These are phyloP conservation scores for Colletotrichum cuscutae DNA, from an alignment of 2,329 filamentous ascomycete genomes.

Conservation along the genomic window DNA sequence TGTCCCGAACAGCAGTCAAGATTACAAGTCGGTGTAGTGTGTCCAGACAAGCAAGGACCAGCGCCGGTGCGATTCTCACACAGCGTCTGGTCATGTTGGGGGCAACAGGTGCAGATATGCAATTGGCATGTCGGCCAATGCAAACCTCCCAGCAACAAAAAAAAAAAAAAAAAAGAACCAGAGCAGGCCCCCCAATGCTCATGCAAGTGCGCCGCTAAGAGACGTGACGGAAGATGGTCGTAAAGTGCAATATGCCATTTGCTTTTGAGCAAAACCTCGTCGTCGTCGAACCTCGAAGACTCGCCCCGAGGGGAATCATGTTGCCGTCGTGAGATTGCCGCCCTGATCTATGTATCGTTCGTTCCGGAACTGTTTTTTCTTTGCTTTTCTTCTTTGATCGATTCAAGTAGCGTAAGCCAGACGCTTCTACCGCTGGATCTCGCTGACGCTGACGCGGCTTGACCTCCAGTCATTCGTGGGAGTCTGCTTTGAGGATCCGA, in stretches of 20 bases:
- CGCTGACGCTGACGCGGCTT: constrained; percentile 42
- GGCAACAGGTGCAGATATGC: constrained; percentile 6
- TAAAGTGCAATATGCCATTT: constrained; percentile 31
- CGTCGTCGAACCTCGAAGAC: constrained; percentile 30
- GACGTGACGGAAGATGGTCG: constrained; percentile 22
- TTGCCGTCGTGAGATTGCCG: constrained; percentile 29
- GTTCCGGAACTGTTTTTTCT: neutral
- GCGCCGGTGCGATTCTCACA: neutral
- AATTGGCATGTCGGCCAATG: neutral
- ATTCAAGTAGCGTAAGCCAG: neutral
- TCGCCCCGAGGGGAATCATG: constrained; percentile 26
- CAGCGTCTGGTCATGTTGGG: neutral
- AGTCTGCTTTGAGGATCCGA: constrained; percentile 54
- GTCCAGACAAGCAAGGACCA: constrained; percentile 23
- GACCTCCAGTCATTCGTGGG: constrained; percentile 53
- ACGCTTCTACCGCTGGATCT: constrained; percentile 29
- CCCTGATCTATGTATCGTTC: constrained; percentile 15
- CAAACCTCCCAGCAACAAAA: neutral
- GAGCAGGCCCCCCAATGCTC: constrained; percentile 20
- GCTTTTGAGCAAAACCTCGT: constrained; percentile 21
- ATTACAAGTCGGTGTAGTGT: constrained; percentile 30
- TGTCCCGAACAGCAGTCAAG: constrained; percentile 22
- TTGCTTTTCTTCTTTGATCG: neutral
- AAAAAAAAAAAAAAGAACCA: neutral
- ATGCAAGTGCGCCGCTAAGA: constrained; percentile 26